A percentile compares a stretch with the other conserved stretches of the same genome.
Evolutionary conservation across 2,329 filamentous ascomycete species (phyloP).

Genomic region (Decorospora gaudefroyi): DNA sequence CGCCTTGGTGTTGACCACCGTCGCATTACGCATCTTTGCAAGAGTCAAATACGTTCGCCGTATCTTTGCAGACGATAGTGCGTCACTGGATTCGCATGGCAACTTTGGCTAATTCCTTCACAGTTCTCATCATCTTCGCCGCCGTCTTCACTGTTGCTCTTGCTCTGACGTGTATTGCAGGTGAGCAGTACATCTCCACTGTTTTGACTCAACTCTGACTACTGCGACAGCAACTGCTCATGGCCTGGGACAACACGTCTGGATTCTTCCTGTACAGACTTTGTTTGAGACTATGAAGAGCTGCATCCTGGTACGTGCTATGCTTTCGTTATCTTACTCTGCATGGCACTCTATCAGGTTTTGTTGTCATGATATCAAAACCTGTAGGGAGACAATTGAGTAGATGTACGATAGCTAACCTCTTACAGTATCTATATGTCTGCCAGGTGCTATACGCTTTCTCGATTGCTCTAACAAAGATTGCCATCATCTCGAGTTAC

Average conservation of each 20-base stretch:
- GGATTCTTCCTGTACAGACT: conserved; percentile 18
- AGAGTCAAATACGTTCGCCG: conserved; percentile 24
- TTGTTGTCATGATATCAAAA: no score
- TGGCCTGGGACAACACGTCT: conserved; percentile 34
- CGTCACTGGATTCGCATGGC: neutral
- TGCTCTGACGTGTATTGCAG: conserved; percentile 28
- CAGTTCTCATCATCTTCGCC: conserved; percentile 34
- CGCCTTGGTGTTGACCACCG: conserved; percentile 24
- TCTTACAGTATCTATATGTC: conserved; percentile 27
- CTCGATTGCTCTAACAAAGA: conserved; percentile 35
- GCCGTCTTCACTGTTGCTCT: conserved; percentile 32
- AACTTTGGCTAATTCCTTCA: neutral
- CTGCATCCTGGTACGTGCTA: conserved; percentile 26
- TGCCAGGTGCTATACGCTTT: conserved; percentile 36
- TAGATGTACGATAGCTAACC: conserved; percentile 7
- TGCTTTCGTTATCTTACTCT: no score
- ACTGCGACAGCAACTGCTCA: conserved; percentile 18
- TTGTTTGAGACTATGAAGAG: conserved; percentile 22
- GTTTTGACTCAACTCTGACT: conserved; percentile 2
- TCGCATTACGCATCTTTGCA: conserved; percentile 30
- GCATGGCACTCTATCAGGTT: no score
- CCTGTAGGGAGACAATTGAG: no score
- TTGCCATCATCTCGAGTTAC: conserved; percentile 37
- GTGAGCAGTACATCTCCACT: conserved; percentile 14
- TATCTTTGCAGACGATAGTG: conserved; percentile 36